Conservation (phyloP, 495 filamentous ascomycete species). For the Tuber brumale region DNA sequence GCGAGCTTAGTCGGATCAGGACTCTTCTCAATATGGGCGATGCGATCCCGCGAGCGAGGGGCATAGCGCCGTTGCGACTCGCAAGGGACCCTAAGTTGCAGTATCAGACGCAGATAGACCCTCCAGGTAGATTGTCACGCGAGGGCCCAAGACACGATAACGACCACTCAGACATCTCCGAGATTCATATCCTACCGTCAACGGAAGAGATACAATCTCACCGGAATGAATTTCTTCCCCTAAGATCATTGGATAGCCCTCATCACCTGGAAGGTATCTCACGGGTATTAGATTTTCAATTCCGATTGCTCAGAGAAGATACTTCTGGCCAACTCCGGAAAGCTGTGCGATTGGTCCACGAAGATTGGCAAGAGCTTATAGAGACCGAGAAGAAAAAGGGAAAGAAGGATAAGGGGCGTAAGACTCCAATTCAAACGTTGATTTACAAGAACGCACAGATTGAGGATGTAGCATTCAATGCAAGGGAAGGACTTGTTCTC, state of each 20-base stretch:
- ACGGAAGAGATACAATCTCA: conserved; percentile 53
- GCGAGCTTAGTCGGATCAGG: conserved; percentile 34
- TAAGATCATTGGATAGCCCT: conserved; percentile 46
- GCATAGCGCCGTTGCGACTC: background rate
- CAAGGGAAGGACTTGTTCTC: conserved; percentile 51
- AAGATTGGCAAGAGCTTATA: conserved; percentile 36
- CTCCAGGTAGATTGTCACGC: conserved; percentile 51
- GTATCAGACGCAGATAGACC: conserved; percentile 47
- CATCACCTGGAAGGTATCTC: conserved; percentile 55
- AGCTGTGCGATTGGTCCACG: conserved; percentile 47
- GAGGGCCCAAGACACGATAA: conserved; percentile 61
- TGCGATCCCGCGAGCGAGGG: conserved; percentile 36
- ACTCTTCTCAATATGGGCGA: conserved; percentile 45
- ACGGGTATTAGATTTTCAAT: conserved; percentile 63
- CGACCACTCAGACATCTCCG: conserved; percentile 54
- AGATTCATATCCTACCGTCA: conserved; percentile 61
- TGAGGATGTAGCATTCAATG: conserved; percentile 46
- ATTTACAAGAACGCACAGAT: conserved; percentile 47
- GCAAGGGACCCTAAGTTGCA: background rate
- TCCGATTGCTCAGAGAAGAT: conserved; percentile 62
- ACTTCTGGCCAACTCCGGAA: conserved; percentile 58
- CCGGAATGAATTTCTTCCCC: conserved; percentile 56
- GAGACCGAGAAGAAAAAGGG: conserved; percentile 15
- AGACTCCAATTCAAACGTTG: conserved; percentile 11
- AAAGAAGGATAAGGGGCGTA: conserved; percentile 5